Evolutionary conservation across 257 asterid genomes (phyloP).

Genomic region (Scutellaria baicalensis): DNA sequence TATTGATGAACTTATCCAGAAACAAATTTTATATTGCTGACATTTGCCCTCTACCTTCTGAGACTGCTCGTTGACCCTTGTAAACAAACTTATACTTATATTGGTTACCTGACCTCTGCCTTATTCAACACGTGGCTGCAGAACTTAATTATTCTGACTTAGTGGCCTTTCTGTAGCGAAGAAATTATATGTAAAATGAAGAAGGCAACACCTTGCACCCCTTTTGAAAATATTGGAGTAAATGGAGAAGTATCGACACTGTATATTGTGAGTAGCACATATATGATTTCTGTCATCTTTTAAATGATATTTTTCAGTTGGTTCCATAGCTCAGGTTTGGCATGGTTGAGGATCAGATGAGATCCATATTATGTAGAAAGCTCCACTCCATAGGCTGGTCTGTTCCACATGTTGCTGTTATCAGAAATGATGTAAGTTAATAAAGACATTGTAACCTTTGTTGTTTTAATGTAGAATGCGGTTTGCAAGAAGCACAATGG

Average conservation of each 20-base stretch:
- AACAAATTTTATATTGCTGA: neutral
- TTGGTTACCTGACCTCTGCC: neutral
- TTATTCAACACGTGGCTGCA: neutral
- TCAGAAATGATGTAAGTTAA: constrained; percentile 62
- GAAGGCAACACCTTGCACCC: constrained; percentile 6
- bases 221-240: neutral
- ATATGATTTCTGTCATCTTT: constrained; percentile 20
- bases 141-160: neutral
- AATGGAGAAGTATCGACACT: neutral
- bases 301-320: constrained; percentile 32
- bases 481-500: too few species aligned
- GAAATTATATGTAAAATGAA: neutral
- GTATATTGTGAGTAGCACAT: neutral
- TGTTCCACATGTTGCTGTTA: constrained; percentile 53
- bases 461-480: too few species aligned
- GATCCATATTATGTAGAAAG: constrained; percentile 49
- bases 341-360: constrained; percentile 68
- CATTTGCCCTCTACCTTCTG: neutral
- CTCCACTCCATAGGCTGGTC: constrained; percentile 78
- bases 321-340: constrained; percentile 98
- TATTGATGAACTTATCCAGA: neutral
- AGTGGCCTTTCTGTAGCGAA: neutral
- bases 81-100: neutral
- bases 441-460: too few species aligned
- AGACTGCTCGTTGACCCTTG: neutral